These are phyloP conservation scores for Dalbergia oliveri DNA, from an alignment of 306 rosid genomes.

Conservation along the genomic window DNA sequence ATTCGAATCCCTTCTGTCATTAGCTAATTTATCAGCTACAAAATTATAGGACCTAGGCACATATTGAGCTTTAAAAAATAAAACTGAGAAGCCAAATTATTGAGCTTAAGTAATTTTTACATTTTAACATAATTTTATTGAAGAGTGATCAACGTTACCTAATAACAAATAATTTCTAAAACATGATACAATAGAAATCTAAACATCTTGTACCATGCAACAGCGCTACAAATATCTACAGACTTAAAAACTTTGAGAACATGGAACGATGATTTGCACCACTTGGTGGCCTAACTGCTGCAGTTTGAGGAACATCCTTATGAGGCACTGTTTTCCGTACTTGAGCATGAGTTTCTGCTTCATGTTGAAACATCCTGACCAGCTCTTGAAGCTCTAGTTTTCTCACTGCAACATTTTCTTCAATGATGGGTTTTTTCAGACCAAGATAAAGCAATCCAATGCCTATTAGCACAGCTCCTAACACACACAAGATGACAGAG, in stretches of 20 bases:
- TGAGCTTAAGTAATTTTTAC: neutral
- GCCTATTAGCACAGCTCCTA: constrained; percentile 69
- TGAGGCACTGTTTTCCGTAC: constrained; percentile 65
- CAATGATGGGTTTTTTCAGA: constrained; percentile 68
- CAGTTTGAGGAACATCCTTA: constrained; percentile 65
- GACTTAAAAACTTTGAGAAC: constrained; percentile 22
- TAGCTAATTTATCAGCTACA: too few species aligned
- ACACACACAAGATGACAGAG: constrained; percentile 54
- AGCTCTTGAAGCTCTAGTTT: constrained; percentile 79
- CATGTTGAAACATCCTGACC: constrained; percentile 89
- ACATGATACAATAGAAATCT: neutral
- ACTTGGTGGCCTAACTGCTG: constrained; percentile 47
- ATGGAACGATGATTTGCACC: constrained; percentile 48
- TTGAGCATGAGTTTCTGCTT: constrained; percentile 88
- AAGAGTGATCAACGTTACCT: neutral
- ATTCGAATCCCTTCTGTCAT: too few species aligned
- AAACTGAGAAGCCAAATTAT: too few species aligned
- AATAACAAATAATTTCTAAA: neutral
- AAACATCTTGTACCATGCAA: constrained; percentile 22
- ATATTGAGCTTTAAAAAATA: too few species aligned
- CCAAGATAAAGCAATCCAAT: constrained; percentile 82
- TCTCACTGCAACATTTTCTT: constrained; percentile 69
- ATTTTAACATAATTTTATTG: neutral
- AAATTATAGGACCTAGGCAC: too few species aligned
- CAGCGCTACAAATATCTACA: constrained; percentile 18